Evolutionary conservation across 1,284 basidiomycete species (phyloP).

Genomic region (Boletus hoseneyae): DNA sequence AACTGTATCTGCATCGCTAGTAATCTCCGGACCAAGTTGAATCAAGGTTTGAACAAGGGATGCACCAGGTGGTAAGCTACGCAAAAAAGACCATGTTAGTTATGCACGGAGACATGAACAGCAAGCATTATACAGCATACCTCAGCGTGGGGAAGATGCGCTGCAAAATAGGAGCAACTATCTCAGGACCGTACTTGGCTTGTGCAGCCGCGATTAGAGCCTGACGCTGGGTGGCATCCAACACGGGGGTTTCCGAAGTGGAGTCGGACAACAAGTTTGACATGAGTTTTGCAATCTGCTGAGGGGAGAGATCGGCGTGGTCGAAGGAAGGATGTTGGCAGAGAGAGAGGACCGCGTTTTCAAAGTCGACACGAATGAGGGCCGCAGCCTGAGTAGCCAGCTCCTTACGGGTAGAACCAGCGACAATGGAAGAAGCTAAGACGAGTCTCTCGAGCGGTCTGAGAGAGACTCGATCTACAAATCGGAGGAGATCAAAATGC

Average conservation of each 20-base stretch:
- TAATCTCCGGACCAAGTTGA: conserved; percentile 74
- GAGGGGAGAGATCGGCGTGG: conserved; percentile 70
- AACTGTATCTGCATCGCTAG: conserved; percentile 66
- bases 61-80: conserved; percentile 61
- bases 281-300: conserved; percentile 75
- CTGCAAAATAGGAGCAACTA: conserved; percentile 49
- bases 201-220: conserved; percentile 70
- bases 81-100: conserved; percentile 13
- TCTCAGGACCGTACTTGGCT: conserved; percentile 66
- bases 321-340: conserved; percentile 77
- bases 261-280: conserved; percentile 73
- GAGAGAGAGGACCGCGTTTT: conserved; percentile 67
- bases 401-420: conserved; percentile 67
- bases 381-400: conserved; percentile 63
- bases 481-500: conserved; percentile 75
- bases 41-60: conserved; percentile 70
- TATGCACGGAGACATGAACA: conserved; percentile 11
- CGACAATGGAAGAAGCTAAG: conserved; percentile 69
- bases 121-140: conserved; percentile 36
- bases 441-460: conserved; percentile 78
- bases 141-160: conserved; percentile 54
- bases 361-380: conserved; percentile 72
- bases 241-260: conserved; percentile 58
- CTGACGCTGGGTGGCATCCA: conserved; percentile 69
- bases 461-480: conserved; percentile 72